These are phyloP conservation scores for Colletotrichum musae DNA, from an alignment of 2,329 filamentous ascomycete species.

Conservation along the genomic window DNA sequence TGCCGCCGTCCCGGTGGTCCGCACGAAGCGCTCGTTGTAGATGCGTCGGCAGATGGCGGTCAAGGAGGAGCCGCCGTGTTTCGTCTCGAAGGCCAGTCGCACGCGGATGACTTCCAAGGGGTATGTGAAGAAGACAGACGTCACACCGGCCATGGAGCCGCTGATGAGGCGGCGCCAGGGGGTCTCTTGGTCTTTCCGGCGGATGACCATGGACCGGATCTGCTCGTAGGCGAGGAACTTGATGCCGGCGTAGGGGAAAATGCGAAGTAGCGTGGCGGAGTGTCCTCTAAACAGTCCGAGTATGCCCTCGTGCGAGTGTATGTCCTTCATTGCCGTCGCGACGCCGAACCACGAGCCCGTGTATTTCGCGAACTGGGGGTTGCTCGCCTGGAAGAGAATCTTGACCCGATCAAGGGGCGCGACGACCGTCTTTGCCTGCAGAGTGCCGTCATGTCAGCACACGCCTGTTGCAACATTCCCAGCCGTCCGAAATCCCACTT, in stretches of 20 bases:
- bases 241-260: conserved; percentile 97
- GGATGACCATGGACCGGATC: conserved; percentile 85
- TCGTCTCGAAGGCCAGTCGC: conserved; percentile 94
- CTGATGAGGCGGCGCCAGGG: conserved; percentile 80
- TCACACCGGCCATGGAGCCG: conserved; percentile 84
- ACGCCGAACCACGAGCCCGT: conserved; percentile 90
- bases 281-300: conserved; percentile 91
- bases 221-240: conserved; percentile 99
- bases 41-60: conserved; percentile 87
- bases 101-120: conserved; percentile 94
- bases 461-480: neutral
- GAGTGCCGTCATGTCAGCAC: conserved; percentile 10
- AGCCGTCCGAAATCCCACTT: conserved; percentile 56
- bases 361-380: conserved; percentile 94
- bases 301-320: conserved; percentile 81
- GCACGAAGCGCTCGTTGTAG: conserved; percentile 79
- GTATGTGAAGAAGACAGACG: conserved; percentile 96
- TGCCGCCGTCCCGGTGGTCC: conserved; percentile 55
- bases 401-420: conserved; percentile 97
- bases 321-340: conserved; percentile 85
- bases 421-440: conserved; percentile 92
- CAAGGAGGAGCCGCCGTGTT: conserved; percentile 79
- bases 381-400: conserved; percentile 97
- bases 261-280: conserved; percentile 91
- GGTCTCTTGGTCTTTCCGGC: conserved; percentile 81